phyloP scores from a whole-genome alignment of 805 yeast species.

The Metschnikowia aberdeeniae region DNA sequence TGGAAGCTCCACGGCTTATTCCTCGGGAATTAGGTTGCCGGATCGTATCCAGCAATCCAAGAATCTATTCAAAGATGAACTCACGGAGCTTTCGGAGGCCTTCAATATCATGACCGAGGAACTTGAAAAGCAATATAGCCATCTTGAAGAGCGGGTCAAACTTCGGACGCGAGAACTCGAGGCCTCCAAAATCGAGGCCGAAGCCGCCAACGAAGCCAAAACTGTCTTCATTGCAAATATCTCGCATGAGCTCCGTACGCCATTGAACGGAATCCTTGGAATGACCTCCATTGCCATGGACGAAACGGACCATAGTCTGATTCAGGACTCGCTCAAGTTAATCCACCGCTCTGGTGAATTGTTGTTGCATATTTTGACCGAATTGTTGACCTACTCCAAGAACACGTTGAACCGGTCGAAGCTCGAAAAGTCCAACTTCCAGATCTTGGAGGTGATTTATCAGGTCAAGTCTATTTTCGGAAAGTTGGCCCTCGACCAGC shows the following conservation, averaged over 20 bases:
- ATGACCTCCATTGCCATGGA: conserved; percentile 94
- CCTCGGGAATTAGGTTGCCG: conserved; percentile 39
- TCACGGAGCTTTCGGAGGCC: conserved; percentile 82
- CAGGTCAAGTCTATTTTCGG: conserved; percentile 84
- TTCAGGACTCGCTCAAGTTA: conserved; percentile 71
- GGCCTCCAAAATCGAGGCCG: conserved; percentile 83
- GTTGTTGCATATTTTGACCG: conserved; percentile 83
- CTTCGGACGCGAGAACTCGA: conserved; percentile 86
- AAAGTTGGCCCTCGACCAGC: conserved; percentile 72
- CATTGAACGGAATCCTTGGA: conserved; percentile 92
- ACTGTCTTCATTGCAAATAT: conserved; percentile 90
- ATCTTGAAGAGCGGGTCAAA: conserved; percentile 82
- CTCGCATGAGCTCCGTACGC: conserved; percentile 92
- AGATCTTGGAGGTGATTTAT: conserved; percentile 72
- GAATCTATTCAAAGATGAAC: conserved; percentile 70
- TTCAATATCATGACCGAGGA: conserved; percentile 91
- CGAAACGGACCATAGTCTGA: conserved; percentile 63
- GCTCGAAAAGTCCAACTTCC: conserved; percentile 78
- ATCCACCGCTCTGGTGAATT: conserved; percentile 91
- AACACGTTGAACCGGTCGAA: conserved; percentile 81
- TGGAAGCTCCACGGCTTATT: conserved; percentile 33
- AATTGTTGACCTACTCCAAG: conserved; percentile 85
- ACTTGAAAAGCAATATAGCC: conserved; percentile 75
- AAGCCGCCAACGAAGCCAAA: conserved; percentile 93
- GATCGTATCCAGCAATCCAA: conserved; percentile 32